Evolutionary conservation across 345 rosid species (phyloP).

Genomic region (Microthlaspi erraticum): DNA sequence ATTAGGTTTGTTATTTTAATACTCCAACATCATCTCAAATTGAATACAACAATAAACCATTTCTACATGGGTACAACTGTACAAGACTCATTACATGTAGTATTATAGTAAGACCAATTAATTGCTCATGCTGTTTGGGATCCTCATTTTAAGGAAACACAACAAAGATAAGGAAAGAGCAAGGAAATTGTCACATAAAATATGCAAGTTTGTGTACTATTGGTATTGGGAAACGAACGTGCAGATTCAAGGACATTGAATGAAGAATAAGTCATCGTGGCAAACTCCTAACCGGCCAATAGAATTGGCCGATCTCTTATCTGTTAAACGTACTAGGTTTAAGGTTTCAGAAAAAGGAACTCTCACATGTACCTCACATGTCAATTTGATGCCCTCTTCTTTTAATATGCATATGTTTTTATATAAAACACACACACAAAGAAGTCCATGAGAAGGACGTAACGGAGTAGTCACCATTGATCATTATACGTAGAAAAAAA

Average conservation of each 20-base stretch:
- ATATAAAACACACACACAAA: slow-evolving; percentile 7
- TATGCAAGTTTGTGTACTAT: slow-evolving; percentile 30
- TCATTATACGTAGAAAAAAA: slow-evolving; percentile 14
- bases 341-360: slow-evolving; percentile 25
- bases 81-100: background rate
- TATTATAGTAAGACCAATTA: background rate
- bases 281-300: slow-evolving; percentile 28
- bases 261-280: slow-evolving; percentile 8
- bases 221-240: slow-evolving; percentile 35
- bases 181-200: background rate
- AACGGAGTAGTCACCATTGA: slow-evolving; percentile 3
- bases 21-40: too few species aligned
- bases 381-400: slow-evolving; percentile 14
- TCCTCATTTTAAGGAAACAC: background rate
- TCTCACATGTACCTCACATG: slow-evolving; percentile 22
- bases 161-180: background rate
- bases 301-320: slow-evolving; percentile 4
- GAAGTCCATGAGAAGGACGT: slow-evolving; percentile 8
- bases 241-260: slow-evolving; percentile 23
- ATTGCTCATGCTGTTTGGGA: background rate
- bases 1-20: too few species aligned
- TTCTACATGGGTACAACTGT: slow-evolving; percentile 7
- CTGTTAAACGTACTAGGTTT: slow-evolving; percentile 16
- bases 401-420: slow-evolving; percentile 12
- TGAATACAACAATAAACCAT: slow-evolving; percentile 3